Evolutionary conservation across 164 flowering plant genomes (phyloP).

Genomic region (Amborella trichopoda): DNA sequence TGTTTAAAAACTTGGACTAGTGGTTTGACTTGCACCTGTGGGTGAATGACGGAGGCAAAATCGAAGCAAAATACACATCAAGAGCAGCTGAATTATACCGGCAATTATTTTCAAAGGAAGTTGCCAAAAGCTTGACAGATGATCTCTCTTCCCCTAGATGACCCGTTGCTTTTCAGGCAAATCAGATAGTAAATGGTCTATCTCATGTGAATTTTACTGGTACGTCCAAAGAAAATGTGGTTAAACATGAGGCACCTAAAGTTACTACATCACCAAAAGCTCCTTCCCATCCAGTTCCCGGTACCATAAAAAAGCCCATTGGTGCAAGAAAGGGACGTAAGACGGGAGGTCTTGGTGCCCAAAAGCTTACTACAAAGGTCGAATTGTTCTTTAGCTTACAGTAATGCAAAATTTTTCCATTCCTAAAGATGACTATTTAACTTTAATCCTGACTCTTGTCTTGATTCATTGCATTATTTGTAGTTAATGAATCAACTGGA

Average conservation of each 20-base stretch:
- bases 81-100: constrained; percentile 93
- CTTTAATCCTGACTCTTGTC: too few relatives aligned
- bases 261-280: constrained; percentile 31
- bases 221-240: constrained; percentile 35
- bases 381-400: too few relatives aligned
- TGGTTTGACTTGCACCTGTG: too few relatives aligned
- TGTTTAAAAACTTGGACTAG: too few relatives aligned
- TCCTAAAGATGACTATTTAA: too few relatives aligned
- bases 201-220: constrained; percentile 27
- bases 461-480: too few relatives aligned
- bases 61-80: constrained; percentile 93
- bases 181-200: constrained; percentile 34
- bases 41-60: constrained; percentile 98
- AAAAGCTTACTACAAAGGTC: constrained; percentile 67
- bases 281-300: constrained; percentile 14
- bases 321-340: constrained; percentile 53
- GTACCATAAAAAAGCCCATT: constrained; percentile 48
- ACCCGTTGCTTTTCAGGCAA: constrained; percentile 45
- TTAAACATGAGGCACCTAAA: constrained; percentile 27
- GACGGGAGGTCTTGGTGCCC: constrained; percentile 57
- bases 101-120: constrained; percentile 75
- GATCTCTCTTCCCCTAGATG: constrained; percentile 44
- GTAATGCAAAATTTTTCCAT: too few relatives aligned
- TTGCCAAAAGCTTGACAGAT: constrained; percentile 57
- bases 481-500: too few relatives aligned